These are phyloP conservation scores for Boeremia lycopersici DNA, from an alignment of 2,329 filamentous ascomycete species.

Conservation along the genomic window DNA sequence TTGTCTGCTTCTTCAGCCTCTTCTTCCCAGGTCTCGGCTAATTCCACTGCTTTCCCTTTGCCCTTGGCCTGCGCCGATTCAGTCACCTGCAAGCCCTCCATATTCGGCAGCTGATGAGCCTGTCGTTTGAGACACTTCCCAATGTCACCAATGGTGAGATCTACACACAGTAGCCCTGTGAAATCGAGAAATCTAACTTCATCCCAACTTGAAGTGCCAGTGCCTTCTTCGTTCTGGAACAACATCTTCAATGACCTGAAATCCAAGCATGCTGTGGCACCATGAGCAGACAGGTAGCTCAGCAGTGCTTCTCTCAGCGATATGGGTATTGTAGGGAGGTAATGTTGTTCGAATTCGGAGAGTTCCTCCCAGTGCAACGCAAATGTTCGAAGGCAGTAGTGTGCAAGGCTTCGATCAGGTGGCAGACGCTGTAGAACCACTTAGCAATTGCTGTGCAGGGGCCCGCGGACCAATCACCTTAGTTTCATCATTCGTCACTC, in stretches of 20 bases:
- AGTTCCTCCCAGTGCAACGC: constrained; percentile 63
- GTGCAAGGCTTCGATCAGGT: constrained; percentile 51
- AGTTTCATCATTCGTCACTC: constrained; percentile 30
- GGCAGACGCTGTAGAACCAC: constrained; percentile 39
- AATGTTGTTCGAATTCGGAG: constrained; percentile 62
- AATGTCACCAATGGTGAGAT: constrained; percentile 57
- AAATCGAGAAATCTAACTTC: constrained; percentile 60
- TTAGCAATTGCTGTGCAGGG: constrained; percentile 18
- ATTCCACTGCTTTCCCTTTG: constrained; percentile 22
- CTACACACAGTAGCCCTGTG: constrained; percentile 55
- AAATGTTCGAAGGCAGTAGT: constrained; percentile 60
- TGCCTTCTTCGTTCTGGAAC: constrained; percentile 49
- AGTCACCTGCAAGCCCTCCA: constrained; percentile 22
- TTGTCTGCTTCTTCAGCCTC: constrained; percentile 31
- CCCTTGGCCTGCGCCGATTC: constrained; percentile 2
- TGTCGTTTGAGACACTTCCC: constrained; percentile 49
- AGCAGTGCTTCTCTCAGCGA: constrained; percentile 60
- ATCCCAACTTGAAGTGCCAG: constrained; percentile 48
- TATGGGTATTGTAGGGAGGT: constrained; percentile 58
- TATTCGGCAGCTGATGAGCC: constrained; percentile 14
- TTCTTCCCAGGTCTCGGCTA: constrained; percentile 57
- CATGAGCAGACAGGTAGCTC: constrained; percentile 62
- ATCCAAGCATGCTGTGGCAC: constrained; percentile 48
- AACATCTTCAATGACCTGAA: constrained; percentile 57
- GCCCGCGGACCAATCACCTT: constrained; percentile 25